phyloP scores from a whole-genome alignment of 2,329 filamentous ascomycete genomes.

The Penicillium brevicompactum region DNA sequence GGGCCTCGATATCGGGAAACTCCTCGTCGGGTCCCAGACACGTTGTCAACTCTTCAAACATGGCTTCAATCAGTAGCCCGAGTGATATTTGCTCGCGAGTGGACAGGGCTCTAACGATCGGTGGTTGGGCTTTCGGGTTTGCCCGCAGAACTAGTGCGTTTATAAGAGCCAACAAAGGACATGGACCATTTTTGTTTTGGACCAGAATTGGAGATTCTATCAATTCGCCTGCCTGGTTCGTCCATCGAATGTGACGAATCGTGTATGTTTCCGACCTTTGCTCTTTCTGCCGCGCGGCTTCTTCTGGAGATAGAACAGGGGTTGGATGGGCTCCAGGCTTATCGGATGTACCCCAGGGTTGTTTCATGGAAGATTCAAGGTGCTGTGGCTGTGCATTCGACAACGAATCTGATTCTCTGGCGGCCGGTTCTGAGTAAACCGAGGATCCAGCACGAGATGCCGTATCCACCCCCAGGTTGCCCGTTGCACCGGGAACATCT shows the following conservation, averaged over 20 bases:
- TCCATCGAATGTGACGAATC: constrained; percentile 89
- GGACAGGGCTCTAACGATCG: constrained; percentile 74
- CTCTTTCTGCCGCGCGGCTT: constrained; percentile 39
- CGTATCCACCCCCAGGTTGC: constrained; percentile 7
- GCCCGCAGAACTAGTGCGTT: constrained; percentile 89
- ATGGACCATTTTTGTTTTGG: constrained; percentile 93
- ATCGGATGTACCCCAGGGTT: not conserved
- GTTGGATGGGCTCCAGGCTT: constrained; percentile 6
- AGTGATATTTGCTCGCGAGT: constrained; percentile 87
- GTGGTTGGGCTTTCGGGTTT: constrained; percentile 65
- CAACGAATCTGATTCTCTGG: not conserved
- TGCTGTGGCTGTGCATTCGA: constrained; percentile 1
- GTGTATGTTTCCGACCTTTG: constrained; percentile 78
- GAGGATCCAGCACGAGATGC: constrained; percentile 13
- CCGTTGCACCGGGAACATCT: constrained; percentile 13
- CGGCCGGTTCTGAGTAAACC: constrained; percentile 10
- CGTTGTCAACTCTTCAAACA: constrained; percentile 92
- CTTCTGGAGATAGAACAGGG: constrained; percentile 28
- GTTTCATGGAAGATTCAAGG: not conserved
- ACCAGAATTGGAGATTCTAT: constrained; percentile 83
- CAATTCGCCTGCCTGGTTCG: constrained; percentile 66
- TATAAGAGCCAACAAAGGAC: constrained; percentile 86
- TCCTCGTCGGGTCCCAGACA: constrained; percentile 66
- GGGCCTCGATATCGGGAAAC: constrained; percentile 82
- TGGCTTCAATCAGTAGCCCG: constrained; percentile 79